Evolutionary conservation across 164 flowering plant genomes (phyloP).

Genomic region (Vitis cinerea): DNA sequence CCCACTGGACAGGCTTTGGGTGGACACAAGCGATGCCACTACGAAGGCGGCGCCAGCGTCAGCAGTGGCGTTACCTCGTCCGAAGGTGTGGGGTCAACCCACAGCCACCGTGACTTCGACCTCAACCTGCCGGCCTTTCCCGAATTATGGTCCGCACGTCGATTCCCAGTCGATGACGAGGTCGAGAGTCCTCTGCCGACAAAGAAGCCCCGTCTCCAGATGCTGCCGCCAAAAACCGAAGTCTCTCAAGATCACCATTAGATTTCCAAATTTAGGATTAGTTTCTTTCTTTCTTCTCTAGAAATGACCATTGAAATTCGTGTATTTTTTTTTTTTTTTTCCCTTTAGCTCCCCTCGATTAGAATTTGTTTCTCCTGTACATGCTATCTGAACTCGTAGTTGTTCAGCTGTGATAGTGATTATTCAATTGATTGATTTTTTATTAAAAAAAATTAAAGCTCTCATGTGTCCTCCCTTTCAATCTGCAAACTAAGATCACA

Average conservation of each 20-base stretch:
- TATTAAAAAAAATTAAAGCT: too few relatives aligned
- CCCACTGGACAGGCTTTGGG: constrained; percentile 73
- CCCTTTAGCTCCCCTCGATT: too few relatives aligned
- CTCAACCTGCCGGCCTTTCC: constrained; percentile 57
- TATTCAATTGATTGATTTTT: constrained; percentile 8
- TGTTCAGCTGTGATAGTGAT: background rate
- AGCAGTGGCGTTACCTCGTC: background rate
- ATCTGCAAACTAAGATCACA: too few relatives aligned
- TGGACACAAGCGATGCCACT: constrained; percentile 74
- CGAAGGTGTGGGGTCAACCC: background rate
- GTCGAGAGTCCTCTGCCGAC: constrained; percentile 54
- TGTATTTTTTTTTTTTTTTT: background rate
- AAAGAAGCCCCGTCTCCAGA: constrained; percentile 46
- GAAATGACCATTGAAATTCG: background rate
- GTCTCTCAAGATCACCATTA: background rate
- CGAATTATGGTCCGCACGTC: constrained; percentile 27
- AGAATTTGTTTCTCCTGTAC: background rate
- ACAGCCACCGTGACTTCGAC: constrained; percentile 40
- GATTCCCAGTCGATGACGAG: constrained; percentile 38
- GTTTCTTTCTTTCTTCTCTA: background rate
- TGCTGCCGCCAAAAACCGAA: constrained; percentile 19
- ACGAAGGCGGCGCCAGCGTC: constrained; percentile 41
- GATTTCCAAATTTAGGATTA: background rate
- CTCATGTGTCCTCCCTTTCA: too few relatives aligned
- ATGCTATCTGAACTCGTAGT: background rate